Base-by-base conservation (phyloP, 345 rosid species). In the Euphorbia tirucalli region DNA sequence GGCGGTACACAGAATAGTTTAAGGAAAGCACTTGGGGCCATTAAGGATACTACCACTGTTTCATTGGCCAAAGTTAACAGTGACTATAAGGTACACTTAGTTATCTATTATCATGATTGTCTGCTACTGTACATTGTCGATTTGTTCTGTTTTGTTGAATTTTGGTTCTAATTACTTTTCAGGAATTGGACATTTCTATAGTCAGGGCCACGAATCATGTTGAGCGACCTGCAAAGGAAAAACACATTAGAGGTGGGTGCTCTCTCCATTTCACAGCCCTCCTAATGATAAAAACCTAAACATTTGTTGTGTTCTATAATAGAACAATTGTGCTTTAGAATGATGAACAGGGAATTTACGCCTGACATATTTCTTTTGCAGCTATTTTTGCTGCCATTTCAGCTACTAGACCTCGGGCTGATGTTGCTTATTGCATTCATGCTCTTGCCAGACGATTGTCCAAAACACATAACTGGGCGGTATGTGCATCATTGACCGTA, bases 391-490 rank as follows among this genome's bases (percentile, higher is more conserved):
- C 90, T 15, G 90, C 97, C 61, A 85, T 92, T 83, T 92, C 99
- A 24, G 97, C 97, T 49, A 92, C 99, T 30, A 90, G 97, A 78
- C 98, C 99, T 72, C 91, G 98, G 8, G 99, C 99, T 52, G 97
- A 95, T 88, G 99, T 95, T 50, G 99, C 99, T 13, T 95, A 95
- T 66, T 92, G 97, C 76, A 95, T 95, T 74, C 99, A 92, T 77
- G 94, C 87, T 74, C 90, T 95, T 56, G 93, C 99, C 0, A 86
- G 93, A 73, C 82, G 99, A 65, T 80, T 95, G 69, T 75, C 98
- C 1, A 92, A 79, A 88, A 95, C 99, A 0, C 97, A 88, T 81
- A 95, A 95, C 69, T 95, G 99, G 99, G 99, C 94, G 85, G 99
- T 95, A 90, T 61, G 86, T 80, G 28, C 41, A 48, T 69, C 49